A percentile compares a stretch with the other conserved stretches of the same genome.
phyloP scores from a whole-genome alignment of 2,329 filamentous ascomycete species.

The Botrytis elliptica region DNA sequence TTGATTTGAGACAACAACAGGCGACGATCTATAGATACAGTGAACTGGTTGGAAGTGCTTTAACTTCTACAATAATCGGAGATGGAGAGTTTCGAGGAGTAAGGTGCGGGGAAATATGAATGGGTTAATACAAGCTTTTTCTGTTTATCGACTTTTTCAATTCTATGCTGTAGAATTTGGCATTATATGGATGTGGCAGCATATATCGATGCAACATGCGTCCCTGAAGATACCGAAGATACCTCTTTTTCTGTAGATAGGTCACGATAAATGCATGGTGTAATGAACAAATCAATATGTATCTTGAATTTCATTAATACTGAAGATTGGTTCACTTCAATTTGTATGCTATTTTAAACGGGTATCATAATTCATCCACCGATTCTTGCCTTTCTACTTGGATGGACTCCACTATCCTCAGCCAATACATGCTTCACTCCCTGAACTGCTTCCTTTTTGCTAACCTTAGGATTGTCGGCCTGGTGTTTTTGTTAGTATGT shows the following conservation, averaged over 20 bases:
- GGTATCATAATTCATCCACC: conserved; percentile 20
- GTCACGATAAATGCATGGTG: conserved; percentile 24
- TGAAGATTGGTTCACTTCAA: neutral
- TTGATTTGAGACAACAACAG: neutral
- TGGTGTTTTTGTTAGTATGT: conserved; percentile 6
- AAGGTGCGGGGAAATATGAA: conserved; percentile 14
- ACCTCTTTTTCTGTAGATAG: conserved; percentile 34
- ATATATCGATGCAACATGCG: conserved; percentile 12
- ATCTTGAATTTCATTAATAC: conserved; percentile 8
- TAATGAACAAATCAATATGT: conserved; percentile 24
- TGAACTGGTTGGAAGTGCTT: conserved; percentile 3
- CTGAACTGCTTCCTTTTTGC: conserved; percentile 29
- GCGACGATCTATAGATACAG: neutral
- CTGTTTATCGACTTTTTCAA: conserved; percentile 14
- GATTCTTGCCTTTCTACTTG: conserved; percentile 34
- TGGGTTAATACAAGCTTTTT: conserved; percentile 18
- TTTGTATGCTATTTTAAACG: neutral
- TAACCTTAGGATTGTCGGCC: conserved; percentile 8
- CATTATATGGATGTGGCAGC: conserved; percentile 2
- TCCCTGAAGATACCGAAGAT: conserved; percentile 25
- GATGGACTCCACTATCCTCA: conserved; percentile 36
- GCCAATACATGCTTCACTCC: conserved; percentile 28
- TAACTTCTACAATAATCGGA: neutral
- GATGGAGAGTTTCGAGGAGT: conserved; percentile 1
- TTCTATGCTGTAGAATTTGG: conserved; percentile 22